Conservation (phyloP, 2,329 filamentous ascomycete genomes). For the Proliferodiscus dingleyae region DNA sequence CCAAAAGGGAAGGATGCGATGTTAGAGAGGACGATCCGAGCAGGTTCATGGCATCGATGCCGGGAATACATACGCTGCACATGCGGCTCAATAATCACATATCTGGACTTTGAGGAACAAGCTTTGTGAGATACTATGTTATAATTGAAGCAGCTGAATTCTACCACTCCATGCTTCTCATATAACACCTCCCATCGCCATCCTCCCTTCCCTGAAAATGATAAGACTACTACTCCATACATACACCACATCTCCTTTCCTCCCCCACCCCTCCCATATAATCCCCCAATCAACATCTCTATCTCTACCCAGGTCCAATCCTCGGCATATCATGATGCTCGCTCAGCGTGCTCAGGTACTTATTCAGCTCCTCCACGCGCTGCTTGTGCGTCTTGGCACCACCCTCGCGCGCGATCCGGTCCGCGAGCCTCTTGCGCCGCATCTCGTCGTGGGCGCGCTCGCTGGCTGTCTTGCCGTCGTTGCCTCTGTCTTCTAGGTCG, state of each 20-base stretch:
- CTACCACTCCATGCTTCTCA: no score
- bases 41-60: no score
- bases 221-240: neutral
- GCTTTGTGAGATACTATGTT: neutral
- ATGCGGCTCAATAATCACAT: neutral
- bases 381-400: conserved; percentile 96
- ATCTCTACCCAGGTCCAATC: conserved; percentile 48
- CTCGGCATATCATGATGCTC: conserved; percentile 94
- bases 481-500: conserved; percentile 31
- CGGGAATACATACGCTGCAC: neutral
- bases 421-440: conserved; percentile 76
- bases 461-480: conserved; percentile 69
- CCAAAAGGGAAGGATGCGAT: neutral
- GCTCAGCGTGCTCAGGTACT: conserved; percentile 83
- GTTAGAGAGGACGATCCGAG: no score
- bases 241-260: neutral
- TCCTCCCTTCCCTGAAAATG: no score
- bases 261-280: neutral
- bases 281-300: neutral
- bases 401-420: conserved; percentile 70
- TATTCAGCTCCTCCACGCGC: conserved; percentile 90
- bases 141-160: no score
- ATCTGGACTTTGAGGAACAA: neutral
- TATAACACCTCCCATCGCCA: no score
- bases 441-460: conserved; percentile 78